A percentile compares a stretch with the other conserved stretches of the same genome.
Conservation (phyloP, 2,329 filamentous ascomycete genomes). For the Periconia macrospinosa region DNA sequence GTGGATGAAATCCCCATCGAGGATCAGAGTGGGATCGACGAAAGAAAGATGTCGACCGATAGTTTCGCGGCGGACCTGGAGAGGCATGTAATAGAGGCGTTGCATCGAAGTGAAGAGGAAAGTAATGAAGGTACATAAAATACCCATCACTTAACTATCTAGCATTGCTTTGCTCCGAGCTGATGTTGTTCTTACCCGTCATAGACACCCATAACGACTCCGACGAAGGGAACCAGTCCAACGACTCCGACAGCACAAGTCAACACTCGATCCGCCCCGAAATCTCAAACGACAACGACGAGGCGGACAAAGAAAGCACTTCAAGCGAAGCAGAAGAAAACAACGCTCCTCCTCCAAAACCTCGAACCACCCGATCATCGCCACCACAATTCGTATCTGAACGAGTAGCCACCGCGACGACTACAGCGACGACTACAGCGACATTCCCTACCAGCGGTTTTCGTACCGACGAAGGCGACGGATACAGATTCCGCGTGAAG, state of each 20-base stretch:
- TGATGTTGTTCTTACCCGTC: no score
- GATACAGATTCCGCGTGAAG: background rate
- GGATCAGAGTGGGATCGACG: background rate
- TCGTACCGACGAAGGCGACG: no score
- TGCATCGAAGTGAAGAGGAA: conserved; percentile 5
- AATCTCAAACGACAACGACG: background rate
- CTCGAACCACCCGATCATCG: background rate
- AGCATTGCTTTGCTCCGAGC: no score
- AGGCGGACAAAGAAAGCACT: background rate
- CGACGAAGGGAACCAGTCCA: no score
- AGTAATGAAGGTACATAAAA: conserved; percentile 1
- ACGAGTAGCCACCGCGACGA: no score
- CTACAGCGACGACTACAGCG: no score
- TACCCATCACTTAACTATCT: no score
- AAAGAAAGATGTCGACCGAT: background rate
- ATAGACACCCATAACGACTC: no score
- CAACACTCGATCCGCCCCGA: no score
- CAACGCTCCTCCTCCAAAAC: no score
- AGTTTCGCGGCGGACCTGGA: background rate
- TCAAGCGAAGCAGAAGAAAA: background rate
- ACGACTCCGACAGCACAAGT: no score
- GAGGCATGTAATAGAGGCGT: conserved; percentile 5
- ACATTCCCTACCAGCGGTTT: no score
- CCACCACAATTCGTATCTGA: background rate
- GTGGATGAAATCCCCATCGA: background rate